Evolutionary conservation across 208 protist species (phyloP), one percentile per base, ranked within the genome.

Genomic region (Crithidia brevicula): DNA sequence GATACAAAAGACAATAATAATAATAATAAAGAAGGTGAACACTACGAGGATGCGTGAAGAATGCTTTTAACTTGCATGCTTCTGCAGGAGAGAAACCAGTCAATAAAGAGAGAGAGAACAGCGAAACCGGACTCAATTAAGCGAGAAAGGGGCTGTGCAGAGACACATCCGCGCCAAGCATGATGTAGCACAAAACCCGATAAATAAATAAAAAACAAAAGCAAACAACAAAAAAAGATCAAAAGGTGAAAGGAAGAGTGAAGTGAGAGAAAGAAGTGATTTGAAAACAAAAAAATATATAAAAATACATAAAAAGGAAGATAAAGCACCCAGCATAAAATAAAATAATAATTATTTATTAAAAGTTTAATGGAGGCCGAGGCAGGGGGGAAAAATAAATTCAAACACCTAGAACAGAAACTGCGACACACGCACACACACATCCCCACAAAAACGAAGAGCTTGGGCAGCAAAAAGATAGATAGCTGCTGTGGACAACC

Each of bases 191-290:
- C 51, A 25, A n/a, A 31, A 30, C 63, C 4, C 3, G 53, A 40
- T 27, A 34, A 53, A 65, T 43, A 47, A 47, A 30, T 51, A 52
- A 16, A 50, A 58, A 22, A 43, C 5, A 31, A 54, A 7, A n/a
- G 36, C 27, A 67, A 47, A 51, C 28, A 25, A n/a, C 16, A 34
- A n/a, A 56, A 46, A 67, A 54, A 47, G 0, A 2, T 11, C 43
- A 27, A 45, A 47, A 60, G 31, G 42, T 22, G 36, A 25, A 42
- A 64, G 58, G 20, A 20, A 51, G 42, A 64, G 58, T 27, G 42
- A 43, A 64, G 58, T 20, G 23, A 43, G n/a, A 51, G 42, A 51
- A 33, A 40, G 23, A 10, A 16, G 22, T 7, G n/a, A 25, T 9
- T 36, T 9, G 42, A 50, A 20, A 40, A 4, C 15, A 4, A 40